Conservation (phyloP, 1,139 yeast genomes). For the Citeromyces siamensis region DNA sequence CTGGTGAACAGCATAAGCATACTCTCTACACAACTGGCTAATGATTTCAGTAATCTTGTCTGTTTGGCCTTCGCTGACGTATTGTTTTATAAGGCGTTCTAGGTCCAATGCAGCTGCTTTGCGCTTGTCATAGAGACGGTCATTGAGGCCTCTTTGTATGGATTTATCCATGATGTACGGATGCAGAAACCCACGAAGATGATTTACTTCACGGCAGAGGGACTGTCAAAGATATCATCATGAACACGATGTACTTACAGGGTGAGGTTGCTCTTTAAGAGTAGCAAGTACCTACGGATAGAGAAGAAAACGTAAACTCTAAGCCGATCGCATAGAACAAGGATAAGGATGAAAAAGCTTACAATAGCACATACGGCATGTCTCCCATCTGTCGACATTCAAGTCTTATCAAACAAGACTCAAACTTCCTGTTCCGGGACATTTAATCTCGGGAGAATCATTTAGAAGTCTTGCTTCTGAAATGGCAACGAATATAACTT, state of each 20-base stretch:
- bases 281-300: no score
- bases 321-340: no score
- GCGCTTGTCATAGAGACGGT: slow-evolving; percentile 86
- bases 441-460: slow-evolving; percentile 34
- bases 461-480: slow-evolving; percentile 16
- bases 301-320: no score
- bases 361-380: no score
- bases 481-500: slow-evolving; percentile 61
- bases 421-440: slow-evolving; percentile 52
- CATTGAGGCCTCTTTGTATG: slow-evolving; percentile 73
- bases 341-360: no score
- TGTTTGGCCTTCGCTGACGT: slow-evolving; percentile 54
- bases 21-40: slow-evolving; percentile 54
- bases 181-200: slow-evolving; percentile 3
- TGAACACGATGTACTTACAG: no score
- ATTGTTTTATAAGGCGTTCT: slow-evolving; percentile 67
- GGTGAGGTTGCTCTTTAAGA: no score
- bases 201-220: no score
- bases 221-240: no score
- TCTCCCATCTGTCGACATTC: slow-evolving; percentile 57
- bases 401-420: slow-evolving; percentile 35
- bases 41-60: slow-evolving; percentile 59
- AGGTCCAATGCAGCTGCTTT: slow-evolving; percentile 89
- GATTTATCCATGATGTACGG: slow-evolving; percentile 41
- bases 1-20: slow-evolving; percentile 66